Percentiles rank a stretch among this genome's conserved stretches.
phyloP scores from a whole-genome alignment of 805 yeast genomes.

The Wickerhamomyces subpelliculosus region DNA sequence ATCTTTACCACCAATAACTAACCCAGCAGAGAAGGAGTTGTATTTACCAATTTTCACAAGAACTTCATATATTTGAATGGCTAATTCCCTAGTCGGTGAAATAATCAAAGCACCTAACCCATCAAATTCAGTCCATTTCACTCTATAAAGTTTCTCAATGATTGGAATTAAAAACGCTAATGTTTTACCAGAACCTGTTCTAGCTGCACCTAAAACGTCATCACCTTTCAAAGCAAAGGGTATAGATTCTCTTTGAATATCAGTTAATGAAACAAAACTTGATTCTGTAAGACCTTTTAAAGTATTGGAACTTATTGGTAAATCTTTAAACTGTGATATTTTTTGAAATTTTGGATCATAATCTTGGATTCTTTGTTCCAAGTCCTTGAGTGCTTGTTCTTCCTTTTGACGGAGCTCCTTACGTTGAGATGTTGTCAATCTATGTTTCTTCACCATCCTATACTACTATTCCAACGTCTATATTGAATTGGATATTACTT shows the following conservation, averaged over 20 bases:
- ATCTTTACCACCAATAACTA: constrained; percentile 58
- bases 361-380: constrained; percentile 47
- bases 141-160: constrained; percentile 55
- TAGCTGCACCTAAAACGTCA: constrained; percentile 94
- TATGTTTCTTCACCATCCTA: constrained; percentile 31
- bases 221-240: constrained; percentile 71
- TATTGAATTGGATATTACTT: too few species aligned
- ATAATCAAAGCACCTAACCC: constrained; percentile 63
- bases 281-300: constrained; percentile 68
- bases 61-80: constrained; percentile 68
- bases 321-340: constrained; percentile 55
- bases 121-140: constrained; percentile 28
- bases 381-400: constrained; percentile 26
- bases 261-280: constrained; percentile 77
- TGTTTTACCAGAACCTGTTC: constrained; percentile 96
- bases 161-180: constrained; percentile 82
- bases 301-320: constrained; percentile 67
- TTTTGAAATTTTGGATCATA: constrained; percentile 37
- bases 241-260: constrained; percentile 76
- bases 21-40: constrained; percentile 53
- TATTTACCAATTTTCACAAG: constrained; percentile 51
- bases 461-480: too few species aligned
- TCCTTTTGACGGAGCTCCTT: constrained; percentile 31
- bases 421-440: constrained; percentile 27
- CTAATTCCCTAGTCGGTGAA: constrained; percentile 63